phyloP scores from a whole-genome alignment of 2,329 filamentous ascomycete genomes.

The Allantophomopsis lycopodina region DNA sequence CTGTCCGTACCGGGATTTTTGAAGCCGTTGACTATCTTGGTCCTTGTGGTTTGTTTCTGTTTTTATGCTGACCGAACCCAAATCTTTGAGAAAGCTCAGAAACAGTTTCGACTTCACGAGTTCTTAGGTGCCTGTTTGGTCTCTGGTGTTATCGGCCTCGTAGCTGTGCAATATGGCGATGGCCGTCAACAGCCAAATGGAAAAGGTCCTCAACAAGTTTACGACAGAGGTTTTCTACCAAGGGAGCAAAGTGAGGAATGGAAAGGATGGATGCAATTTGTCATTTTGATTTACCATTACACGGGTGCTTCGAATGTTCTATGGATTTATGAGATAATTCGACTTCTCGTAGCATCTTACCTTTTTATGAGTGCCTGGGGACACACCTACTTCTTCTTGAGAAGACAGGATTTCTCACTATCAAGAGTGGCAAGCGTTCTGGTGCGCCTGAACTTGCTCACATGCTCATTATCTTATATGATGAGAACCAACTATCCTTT shows the following conservation, averaged over 20 bases:
- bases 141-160: conserved; percentile 15
- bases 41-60: conserved; percentile 24
- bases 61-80: conserved; percentile 39
- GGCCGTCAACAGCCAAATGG: neutral
- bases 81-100: conserved; percentile 35
- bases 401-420: conserved; percentile 40
- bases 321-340: conserved; percentile 38
- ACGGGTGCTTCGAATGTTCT: conserved; percentile 34
- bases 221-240: conserved; percentile 28
- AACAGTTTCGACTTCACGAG: conserved; percentile 23
- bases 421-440: conserved; percentile 36
- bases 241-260: conserved; percentile 48
- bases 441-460: conserved; percentile 42
- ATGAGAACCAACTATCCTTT: conserved; percentile 40
- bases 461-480: conserved; percentile 34
- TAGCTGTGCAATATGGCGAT: conserved; percentile 11
- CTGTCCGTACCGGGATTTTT: conserved; percentile 7
- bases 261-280: conserved; percentile 51
- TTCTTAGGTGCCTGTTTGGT: conserved; percentile 17
- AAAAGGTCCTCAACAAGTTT: neutral
- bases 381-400: conserved; percentile 43
- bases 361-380: conserved; percentile 50
- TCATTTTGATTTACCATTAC: conserved; percentile 43
- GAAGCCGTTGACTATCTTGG: conserved; percentile 8
- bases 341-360: conserved; percentile 40